Evolutionary conservation across 345 rosid genomes (phyloP), one percentile per base, ranked within the genome.

Genomic region (Physaria fendleri): DNA sequence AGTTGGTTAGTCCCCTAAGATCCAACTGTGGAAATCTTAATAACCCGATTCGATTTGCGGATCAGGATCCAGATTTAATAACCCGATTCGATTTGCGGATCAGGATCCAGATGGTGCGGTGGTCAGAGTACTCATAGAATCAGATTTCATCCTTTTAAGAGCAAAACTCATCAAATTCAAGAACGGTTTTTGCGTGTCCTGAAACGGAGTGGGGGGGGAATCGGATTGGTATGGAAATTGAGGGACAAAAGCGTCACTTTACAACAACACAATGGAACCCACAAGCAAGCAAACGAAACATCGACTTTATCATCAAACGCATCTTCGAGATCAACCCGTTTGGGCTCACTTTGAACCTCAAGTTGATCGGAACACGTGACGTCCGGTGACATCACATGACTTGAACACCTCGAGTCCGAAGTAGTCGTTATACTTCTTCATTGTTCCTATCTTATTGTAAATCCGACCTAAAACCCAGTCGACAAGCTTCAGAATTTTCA

Each of bases 301-400:
- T 56, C 10, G 77, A 57, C 56, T 33, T 41, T 41, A 38, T 67
- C 60, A 25, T 67, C 53, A 25, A 67, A 67, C 1, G 38, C 65
- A 23, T 41, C 61, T 0, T 62, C 69, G 0, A 57, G 18, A 30
- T 62, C 71, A 7, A 62, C 22, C 88, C 87, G 76, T 21, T 66
- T 76, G 2, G 76, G 71, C 17, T 77, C 64, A 13, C 92, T 87
- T 65, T 80, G 79, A 9, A 73, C 95, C 79, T 84, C 90, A 71
- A 63, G 74, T 41, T 80, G 76, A 46, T 69, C 74, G 8, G 68
- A 60, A 23, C 64, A 61, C 35, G 73, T 48, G 65, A 78, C 53
- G 23, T 79, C 91, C 0, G 87, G 85, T 2, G 92, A 81, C 0
- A 79, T 55, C 69, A 74, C 87, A 35, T 82, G 87, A 66, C 83